A percentile compares a stretch with the other conserved stretches of the same genome.
These are phyloP conservation scores for Pascua guehoae DNA, from an alignment of 1,284 basidiomycete species.

Conservation along the genomic window DNA sequence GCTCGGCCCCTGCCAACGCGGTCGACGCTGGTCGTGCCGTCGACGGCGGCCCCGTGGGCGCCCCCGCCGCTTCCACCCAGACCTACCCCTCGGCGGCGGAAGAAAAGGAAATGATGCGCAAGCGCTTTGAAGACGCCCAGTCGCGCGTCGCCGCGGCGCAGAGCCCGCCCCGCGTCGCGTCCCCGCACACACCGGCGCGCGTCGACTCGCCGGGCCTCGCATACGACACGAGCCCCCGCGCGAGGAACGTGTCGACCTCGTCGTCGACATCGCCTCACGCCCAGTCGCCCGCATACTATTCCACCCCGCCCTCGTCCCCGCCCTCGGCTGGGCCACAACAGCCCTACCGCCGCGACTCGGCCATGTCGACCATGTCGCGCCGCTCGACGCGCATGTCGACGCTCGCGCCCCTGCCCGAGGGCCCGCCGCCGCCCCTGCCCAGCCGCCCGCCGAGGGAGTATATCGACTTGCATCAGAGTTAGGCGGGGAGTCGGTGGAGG, in stretches of 20 bases:
- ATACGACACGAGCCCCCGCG: neutral
- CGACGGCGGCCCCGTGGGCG: neutral
- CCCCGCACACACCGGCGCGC: neutral
- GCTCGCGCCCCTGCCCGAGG: slow-evolving; percentile 10
- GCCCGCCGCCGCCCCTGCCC: slow-evolving; percentile 41
- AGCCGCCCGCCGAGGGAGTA: slow-evolving; percentile 42
- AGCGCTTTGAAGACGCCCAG: slow-evolving; percentile 23
- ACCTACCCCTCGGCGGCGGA: slow-evolving; percentile 18
- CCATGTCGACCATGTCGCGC: neutral
- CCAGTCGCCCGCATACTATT: too few relatives aligned
- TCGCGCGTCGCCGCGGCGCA: neutral
- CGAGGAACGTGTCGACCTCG: neutral
- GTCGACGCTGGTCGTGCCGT: neutral
- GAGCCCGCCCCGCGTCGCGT: too few relatives aligned
- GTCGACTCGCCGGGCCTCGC: neutral
- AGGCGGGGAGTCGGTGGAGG: too few relatives aligned
- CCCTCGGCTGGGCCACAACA: neutral
- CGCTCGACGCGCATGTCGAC: neutral
- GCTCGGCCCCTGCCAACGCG: neutral
- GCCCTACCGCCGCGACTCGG: neutral
- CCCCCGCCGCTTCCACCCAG: neutral
- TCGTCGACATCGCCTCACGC: neutral
- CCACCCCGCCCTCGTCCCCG: too few relatives aligned
- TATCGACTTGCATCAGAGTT: slow-evolving; percentile 16
- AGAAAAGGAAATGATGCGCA: slow-evolving; percentile 26